A percentile compares a stretch with the other conserved stretches of the same genome.
These are phyloP conservation scores for Microbotryomycetes sp. DNA, from an alignment of 1,284 basidiomycete genomes.

Conservation along the genomic window DNA sequence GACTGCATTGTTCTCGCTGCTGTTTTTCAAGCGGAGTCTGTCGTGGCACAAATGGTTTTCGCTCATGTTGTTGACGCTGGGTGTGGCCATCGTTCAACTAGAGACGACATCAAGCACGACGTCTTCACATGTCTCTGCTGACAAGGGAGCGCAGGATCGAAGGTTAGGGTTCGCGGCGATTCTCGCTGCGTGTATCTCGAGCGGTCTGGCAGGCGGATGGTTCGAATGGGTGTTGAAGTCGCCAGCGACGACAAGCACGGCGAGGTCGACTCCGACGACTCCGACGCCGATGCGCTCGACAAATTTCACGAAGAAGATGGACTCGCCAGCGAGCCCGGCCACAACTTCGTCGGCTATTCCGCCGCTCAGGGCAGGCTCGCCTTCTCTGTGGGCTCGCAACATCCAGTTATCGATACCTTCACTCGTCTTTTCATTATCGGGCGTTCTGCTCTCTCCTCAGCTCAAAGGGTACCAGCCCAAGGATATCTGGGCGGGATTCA, in stretches of 20 bases:
- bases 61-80: constrained; percentile 32
- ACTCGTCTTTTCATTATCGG: constrained; percentile 28
- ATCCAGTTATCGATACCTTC: constrained; percentile 35
- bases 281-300: neutral
- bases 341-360: neutral
- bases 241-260: neutral
- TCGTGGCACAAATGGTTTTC: constrained; percentile 29
- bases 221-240: constrained; percentile 32
- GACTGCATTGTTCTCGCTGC: constrained; percentile 35
- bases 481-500: constrained; percentile 22
- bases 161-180: constrained; percentile 32
- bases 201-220: constrained; percentile 34
- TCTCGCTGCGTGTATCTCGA: constrained; percentile 32
- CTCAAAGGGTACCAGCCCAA: neutral
- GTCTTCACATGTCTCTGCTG: constrained; percentile 3
- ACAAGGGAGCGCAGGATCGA: constrained; percentile 7
- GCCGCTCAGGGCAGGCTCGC: constrained; percentile 3
- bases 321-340: neutral
- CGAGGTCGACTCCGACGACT: neutral
- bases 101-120: constrained; percentile 16
- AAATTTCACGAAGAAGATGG: constrained; percentile 2
- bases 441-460: constrained; percentile 17
- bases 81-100: constrained; percentile 31
- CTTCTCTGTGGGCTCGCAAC: constrained; percentile 29
- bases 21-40: constrained; percentile 31